These are phyloP conservation scores for Suhomyces emberorum DNA, from an alignment of 805 yeast species.

Conservation along the genomic window DNA sequence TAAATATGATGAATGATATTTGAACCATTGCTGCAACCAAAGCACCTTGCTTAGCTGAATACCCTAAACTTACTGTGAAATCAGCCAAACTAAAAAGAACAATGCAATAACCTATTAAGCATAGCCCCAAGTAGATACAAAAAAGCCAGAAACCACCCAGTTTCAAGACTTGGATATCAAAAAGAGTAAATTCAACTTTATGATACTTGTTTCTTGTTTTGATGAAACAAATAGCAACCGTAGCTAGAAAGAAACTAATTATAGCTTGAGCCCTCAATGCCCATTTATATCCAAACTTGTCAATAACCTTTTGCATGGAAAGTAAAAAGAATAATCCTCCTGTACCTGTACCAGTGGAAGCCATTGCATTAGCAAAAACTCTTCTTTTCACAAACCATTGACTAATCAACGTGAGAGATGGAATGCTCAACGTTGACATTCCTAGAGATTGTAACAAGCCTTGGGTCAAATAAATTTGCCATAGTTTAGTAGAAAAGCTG, in stretches of 20 bases:
- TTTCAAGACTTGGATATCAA: constrained; percentile 39
- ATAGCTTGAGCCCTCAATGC: constrained; percentile 50
- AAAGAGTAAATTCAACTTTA: constrained; percentile 25
- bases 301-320: constrained; percentile 45
- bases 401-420: constrained; percentile 58
- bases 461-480: constrained; percentile 69
- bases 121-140: constrained; percentile 40
- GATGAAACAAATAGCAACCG: constrained; percentile 17
- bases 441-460: constrained; percentile 63
- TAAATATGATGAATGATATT: constrained; percentile 52
- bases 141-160: constrained; percentile 43
- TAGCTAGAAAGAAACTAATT: constrained; percentile 26
- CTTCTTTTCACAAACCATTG: constrained; percentile 69
- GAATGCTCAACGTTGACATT: constrained; percentile 53
- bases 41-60: constrained; percentile 51
- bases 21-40: constrained; percentile 58
- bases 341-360: constrained; percentile 50
- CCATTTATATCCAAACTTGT: constrained; percentile 43
- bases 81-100: constrained; percentile 58
- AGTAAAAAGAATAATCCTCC: constrained; percentile 53
- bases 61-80: constrained; percentile 59
- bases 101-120: constrained; percentile 60
- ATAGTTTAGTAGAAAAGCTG: constrained; percentile 51
- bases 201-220: constrained; percentile 9
- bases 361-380: constrained; percentile 49